Evolutionary conservation across 495 filamentous ascomycete species (phyloP), one percentile per base, ranked within the genome.

Genomic region (Penicillium alfredii): DNA sequence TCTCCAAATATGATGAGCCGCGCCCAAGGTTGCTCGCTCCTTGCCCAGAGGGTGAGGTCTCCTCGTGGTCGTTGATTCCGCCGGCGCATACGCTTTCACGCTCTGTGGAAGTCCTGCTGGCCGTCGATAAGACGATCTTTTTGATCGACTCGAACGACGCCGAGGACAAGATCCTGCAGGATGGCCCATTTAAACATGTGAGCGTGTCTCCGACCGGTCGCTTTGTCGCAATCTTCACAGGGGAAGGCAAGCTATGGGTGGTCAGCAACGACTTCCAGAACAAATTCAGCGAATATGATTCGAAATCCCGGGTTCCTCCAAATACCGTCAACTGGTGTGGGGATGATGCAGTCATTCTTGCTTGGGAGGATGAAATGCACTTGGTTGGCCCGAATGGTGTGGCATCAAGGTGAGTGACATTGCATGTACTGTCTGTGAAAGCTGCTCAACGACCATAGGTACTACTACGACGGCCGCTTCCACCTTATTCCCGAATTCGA

Each of bases 351-450:
- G 87, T 96, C 6, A 80, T 94, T 29, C 77, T 97, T 41, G 88
- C 87, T 9, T 98, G 92, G 92, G 92, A 95, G 49, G 92, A 98
- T 61, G 92, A 98, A 50, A 81, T 97, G n/a, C 92, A 96, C 54
- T 72, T 98, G 28, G 82, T 97, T 37, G 89, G 88, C 1, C 88
- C 87, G 0, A 82, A 80, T 31, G 87, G 85, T 24, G 77, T 81
- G 8, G 74, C 85, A 25, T 74, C 88, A 21, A 80, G 77, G 72
- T 77, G 57, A 47, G 64, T 31, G 4, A 15, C 15, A 21, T 38
- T 27, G 12, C 30, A 8, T 14, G 2, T 23, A 6, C 5, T 14
- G 23, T 20, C 4, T 24, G 3, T 12, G 4, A 21, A 26, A 6
- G 3, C 2, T 5, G 9, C 22, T 42, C 61, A 36, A 64, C 17